Evolutionary conservation across 2,329 filamentous ascomycete species (phyloP), one percentile per base, ranked within the genome.

Genomic region (Colletotrichum plurivorum): DNA sequence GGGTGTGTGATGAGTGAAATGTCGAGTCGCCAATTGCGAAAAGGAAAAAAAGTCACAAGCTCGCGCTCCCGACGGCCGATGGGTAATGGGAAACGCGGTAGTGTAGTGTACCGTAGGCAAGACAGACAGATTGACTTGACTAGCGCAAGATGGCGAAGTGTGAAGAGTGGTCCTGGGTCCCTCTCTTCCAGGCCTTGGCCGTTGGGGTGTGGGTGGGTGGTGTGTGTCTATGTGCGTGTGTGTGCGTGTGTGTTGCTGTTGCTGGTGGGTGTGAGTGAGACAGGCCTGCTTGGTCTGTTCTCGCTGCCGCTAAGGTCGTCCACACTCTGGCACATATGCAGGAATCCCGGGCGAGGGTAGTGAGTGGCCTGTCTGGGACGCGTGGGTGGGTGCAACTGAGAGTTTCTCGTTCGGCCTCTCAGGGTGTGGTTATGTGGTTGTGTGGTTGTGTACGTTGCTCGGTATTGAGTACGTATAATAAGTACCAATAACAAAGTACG

Each of bases 111-210:
- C 22, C 22, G n/a, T 15, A 18, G 48, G 39, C 22, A 54, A 36
- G 31, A 36, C 49, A 53, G 59, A 36, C 59, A 62, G 62, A 55
- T 66, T 65, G 66, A 65, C 66, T 69, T 66, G 66, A 69, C 61
- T 69, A 69, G 66, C 66, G 62, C 62, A 65, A 59, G 62, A 60
- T 45, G 55, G 62, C 27, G 31, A 60, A 46, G 61, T 25, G 66
- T 59, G 61, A 65, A 67, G 63, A 69, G 66, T 69, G 61, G 66
- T 60, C 61, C 48, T 52, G 20, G 31, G 55, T 48, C 54, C 48
- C 25, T 49, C 60, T 64, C 60, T 64, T 55, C 31, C 59, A 68
- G 60, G 36, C 46, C 58, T 58, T 59, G 54, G 61, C 49, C 49
- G 62, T 66, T 60, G 41, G 20, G 55, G n/a, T 25, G 22, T 25